Base-by-base conservation (phyloP, 2,329 filamentous ascomycete species). In the Exophiala spinifera region DNA sequence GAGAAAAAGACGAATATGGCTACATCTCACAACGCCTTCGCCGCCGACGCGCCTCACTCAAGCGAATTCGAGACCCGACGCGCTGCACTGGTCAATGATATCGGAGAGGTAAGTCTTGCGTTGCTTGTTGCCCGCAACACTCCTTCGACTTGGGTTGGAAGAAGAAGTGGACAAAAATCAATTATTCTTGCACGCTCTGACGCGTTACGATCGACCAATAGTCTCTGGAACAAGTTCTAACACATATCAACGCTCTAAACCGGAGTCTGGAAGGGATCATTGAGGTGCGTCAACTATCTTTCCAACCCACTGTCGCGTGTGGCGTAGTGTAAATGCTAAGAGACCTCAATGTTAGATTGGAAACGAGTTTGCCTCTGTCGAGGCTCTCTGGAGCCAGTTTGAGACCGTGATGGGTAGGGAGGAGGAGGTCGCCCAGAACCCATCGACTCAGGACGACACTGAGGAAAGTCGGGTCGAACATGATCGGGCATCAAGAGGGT, bases 331-430 rank as follows among this genome's bases (percentile, higher is more conserved):
- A 25, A 17, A 33, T 34, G 15, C 39, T 8, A 40, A 40, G 13
- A 10, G 28, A 25, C 23, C 23, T 25, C 23, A 25, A 23, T 3
- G 21, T 39, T 51, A 89, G 85, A 86, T 99, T 49, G 94, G 94
- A 34, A 96, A 96, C 72, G 94, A 99, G 67, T 96, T 99, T 73
- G 86, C 88, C n/a, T 91, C 90, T 3, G 94, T 99, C 40, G 94
- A 99, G 72, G 91, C 90, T 25, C 80, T 99, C 14, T 99, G 94
- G 94, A 95, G 89, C 36, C 90, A 95, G 66, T 97, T 99, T 67
- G 94, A 99, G 74, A 88, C 86, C 63, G 91, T 97, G 64, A 97
- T 96, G 91, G 89, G 83, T 7, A 89, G 87, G 66, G 81, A 87
- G 11, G 70, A 72, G 31, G 71, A 70, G 17, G 65, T 40, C 10